These are phyloP conservation scores for Tetrapisispora phaffii DNA, from an alignment of 805 yeast species.

Conservation along the genomic window DNA sequence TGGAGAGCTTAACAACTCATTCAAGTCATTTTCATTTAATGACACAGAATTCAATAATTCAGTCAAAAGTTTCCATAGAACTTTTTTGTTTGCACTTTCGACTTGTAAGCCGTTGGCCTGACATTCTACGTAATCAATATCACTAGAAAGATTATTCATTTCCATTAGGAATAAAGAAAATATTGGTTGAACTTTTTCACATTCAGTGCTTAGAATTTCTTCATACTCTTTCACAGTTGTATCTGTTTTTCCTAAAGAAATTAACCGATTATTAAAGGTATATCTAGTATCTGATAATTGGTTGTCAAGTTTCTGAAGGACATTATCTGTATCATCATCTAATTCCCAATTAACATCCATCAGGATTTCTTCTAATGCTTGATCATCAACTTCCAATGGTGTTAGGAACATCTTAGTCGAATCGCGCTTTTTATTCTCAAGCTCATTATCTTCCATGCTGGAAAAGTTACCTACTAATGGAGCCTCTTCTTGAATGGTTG, in stretches of 20 bases:
- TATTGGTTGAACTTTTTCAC: conserved; percentile 45
- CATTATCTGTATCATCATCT: conserved; percentile 48
- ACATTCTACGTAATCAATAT: conserved; percentile 59
- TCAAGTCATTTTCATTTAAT: conserved; percentile 47
- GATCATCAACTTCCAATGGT: conserved; percentile 22
- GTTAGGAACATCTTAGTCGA: not conserved
- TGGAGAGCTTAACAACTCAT: conserved; percentile 36
- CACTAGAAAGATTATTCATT: conserved; percentile 52
- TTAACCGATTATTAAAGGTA: conserved; percentile 46
- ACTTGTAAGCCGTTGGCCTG: conserved; percentile 79
- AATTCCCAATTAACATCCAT: conserved; percentile 73
- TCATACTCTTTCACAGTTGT: conserved; percentile 36
- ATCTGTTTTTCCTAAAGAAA: conserved; percentile 40
- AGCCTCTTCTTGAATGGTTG: conserved; percentile 27
- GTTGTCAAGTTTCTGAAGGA: conserved; percentile 47
- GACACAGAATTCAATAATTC: conserved; percentile 63
- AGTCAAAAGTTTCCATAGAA: conserved; percentile 59
- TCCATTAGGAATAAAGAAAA: conserved; percentile 52
- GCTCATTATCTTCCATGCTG: not conserved
- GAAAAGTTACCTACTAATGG: not conserved
- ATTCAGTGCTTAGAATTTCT: conserved; percentile 38
- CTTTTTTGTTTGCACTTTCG: conserved; percentile 68
- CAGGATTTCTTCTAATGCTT: conserved; percentile 42
- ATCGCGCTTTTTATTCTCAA: not conserved
- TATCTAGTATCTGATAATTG: conserved; percentile 57